These are phyloP conservation scores for Neofusicoccum umdonicola DNA, from an alignment of 2,329 filamentous ascomycete species.

Conservation along the genomic window DNA sequence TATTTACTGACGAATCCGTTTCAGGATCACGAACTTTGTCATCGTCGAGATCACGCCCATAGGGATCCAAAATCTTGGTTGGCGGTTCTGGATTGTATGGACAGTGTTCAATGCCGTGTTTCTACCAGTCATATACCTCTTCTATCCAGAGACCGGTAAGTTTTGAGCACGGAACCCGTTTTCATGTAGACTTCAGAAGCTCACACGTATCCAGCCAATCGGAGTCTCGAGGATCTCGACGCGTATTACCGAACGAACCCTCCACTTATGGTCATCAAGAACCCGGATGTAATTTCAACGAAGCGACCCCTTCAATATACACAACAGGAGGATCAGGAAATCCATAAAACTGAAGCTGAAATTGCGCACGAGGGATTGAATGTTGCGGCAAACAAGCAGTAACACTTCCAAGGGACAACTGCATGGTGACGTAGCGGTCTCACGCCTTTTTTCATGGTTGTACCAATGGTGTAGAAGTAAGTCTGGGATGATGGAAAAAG, in stretches of 20 bases:
- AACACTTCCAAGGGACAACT: too few relatives aligned
- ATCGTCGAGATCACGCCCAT: slow-evolving; percentile 44
- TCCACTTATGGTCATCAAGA: slow-evolving; percentile 22
- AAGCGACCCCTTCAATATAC: slow-evolving; percentile 48
- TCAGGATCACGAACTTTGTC: not conserved
- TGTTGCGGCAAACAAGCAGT: too few relatives aligned
- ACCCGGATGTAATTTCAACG: slow-evolving; percentile 47
- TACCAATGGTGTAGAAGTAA: too few relatives aligned
- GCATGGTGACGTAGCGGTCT: too few relatives aligned
- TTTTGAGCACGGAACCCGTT: too few relatives aligned
- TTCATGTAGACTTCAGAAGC: not conserved
- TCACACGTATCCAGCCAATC: slow-evolving; percentile 23
- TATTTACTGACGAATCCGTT: too few relatives aligned
- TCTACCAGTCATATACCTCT: slow-evolving; percentile 46
- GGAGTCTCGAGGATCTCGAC: slow-evolving; percentile 33
- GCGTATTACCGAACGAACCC: slow-evolving; percentile 38
- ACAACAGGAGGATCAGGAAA: slow-evolving; percentile 43
- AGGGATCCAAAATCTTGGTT: slow-evolving; percentile 41
- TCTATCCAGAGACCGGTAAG: slow-evolving; percentile 19
- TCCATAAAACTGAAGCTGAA: not conserved
- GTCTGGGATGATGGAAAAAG: too few relatives aligned
- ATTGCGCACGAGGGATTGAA: not conserved
- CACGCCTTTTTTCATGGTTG: too few relatives aligned
- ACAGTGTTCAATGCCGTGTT: slow-evolving; percentile 48
- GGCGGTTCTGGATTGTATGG: slow-evolving; percentile 48